A percentile compares a stretch with the other conserved stretches of the same genome.
Conservation (phyloP, 345 rosid species). For the rapeseed (Brassica napus) region Da-Ae NC_063449.1:18689501-18690000, state of each 20-base stretch:
- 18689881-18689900: neutral
- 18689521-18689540: too few relatives aligned
- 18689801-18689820: neutral
- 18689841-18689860: neutral
- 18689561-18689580: neutral
- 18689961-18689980: neutral
- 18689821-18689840: neutral
- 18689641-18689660: neutral
- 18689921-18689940: neutral
- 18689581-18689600: neutral
- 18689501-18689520: too few relatives aligned
- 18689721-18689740: neutral
- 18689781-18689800: neutral
- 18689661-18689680: neutral
- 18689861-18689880: neutral
- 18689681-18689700: neutral
- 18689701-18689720: neutral
- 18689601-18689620: neutral
- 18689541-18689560: neutral
- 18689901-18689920: neutral
- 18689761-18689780: neutral
- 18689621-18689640: neutral
- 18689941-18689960: neutral
- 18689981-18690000: neutral
- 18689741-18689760: neutral